These are phyloP conservation scores for Vitis hybrid DNA, from an alignment of 177 flowering plant species.

Conservation along the genomic window DNA sequence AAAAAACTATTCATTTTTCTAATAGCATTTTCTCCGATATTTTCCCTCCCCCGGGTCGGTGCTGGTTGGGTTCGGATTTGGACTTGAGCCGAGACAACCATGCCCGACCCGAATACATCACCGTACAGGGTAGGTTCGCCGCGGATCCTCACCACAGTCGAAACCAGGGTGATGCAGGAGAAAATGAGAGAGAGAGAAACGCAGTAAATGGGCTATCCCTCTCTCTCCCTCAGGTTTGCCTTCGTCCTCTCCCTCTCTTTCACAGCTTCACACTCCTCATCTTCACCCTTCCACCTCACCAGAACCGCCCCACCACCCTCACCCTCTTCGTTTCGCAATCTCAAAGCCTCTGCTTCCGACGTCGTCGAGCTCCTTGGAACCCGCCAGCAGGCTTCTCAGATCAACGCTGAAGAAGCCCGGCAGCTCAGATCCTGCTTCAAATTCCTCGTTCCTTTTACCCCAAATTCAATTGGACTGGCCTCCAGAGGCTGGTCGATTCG, in stretches of 20 bases:
- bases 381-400: slow-evolving; percentile 39
- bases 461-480: slow-evolving; percentile 1
- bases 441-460: slow-evolving; percentile 78
- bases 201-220: slow-evolving; percentile 28
- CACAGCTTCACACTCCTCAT: slow-evolving; percentile 27
- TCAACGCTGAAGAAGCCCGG: slow-evolving; percentile 41
- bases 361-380: slow-evolving; percentile 71
- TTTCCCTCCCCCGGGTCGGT: too few relatives aligned
- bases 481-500: slow-evolving; percentile 5
- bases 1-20: too few relatives aligned
- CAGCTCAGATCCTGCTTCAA: slow-evolving; percentile 68
- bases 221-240: slow-evolving; percentile 34
- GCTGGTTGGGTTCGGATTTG: too few relatives aligned
- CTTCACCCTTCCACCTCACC: slow-evolving; percentile 3
- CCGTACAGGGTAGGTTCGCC: too few relatives aligned
- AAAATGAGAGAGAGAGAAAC: slow-evolving; percentile 2
- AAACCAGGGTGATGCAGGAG: too few relatives aligned
- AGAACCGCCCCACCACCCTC: slow-evolving; percentile 1
- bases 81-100: too few relatives aligned
- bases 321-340: slow-evolving; percentile 5
- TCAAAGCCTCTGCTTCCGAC: slow-evolving; percentile 57
- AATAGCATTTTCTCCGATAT: too few relatives aligned
- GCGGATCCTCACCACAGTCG: too few relatives aligned
- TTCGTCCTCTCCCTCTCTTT: slow-evolving; percentile 47
- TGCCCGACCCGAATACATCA: too few relatives aligned